Evolutionary conservation across 768 basidiomycete genomes (phyloP).

Genomic region (Asterophora parasitica): DNA sequence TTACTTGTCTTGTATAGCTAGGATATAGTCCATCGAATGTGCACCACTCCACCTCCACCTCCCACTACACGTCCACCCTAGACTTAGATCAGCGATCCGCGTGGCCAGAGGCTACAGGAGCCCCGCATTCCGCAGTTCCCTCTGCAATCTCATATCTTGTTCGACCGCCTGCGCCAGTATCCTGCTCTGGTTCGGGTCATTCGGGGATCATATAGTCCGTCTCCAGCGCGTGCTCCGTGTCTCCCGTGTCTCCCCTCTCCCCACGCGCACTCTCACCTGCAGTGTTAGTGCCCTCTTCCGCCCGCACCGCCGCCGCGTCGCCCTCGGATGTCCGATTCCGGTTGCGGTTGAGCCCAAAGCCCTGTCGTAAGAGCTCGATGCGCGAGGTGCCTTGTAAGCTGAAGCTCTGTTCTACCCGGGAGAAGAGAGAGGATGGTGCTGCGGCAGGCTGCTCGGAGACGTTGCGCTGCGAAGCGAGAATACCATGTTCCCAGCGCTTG

Average conservation of each 20-base stretch:
- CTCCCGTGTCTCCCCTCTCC: constrained; percentile 24
- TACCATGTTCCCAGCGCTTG: constrained; percentile 82
- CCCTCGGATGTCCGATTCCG: constrained; percentile 23
- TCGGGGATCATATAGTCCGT: constrained; percentile 36
- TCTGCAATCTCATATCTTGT: constrained; percentile 53
- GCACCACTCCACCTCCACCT: too few species aligned
- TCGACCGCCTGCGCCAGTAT: constrained; percentile 41
- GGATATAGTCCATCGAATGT: too few species aligned
- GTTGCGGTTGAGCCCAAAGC: constrained; percentile 35
- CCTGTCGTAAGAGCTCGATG: constrained; percentile 38
- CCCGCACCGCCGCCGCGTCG: constrained; percentile 17
- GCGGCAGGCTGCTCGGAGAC: constrained; percentile 19
- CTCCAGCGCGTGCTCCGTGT: constrained; percentile 24
- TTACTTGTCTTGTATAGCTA: too few species aligned
- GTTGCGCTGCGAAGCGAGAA: constrained; percentile 53
- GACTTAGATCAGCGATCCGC: too few species aligned
- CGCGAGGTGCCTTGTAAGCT: constrained; percentile 35
- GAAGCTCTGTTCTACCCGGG: constrained; percentile 37
- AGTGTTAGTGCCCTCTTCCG: too few species aligned
- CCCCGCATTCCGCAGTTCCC: constrained; percentile 60
- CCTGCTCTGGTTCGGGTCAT: constrained; percentile 39
- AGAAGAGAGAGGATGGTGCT: constrained; percentile 21
- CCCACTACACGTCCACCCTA: too few species aligned
- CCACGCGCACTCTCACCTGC: constrained; percentile 16
- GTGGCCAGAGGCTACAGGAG: constrained; percentile 38